Percentiles rank a stretch among this genome's conserved stretches.
These are phyloP conservation scores for Bonia amplexicaulis DNA, from an alignment of 176 grass and related monocot species.

Conservation along the genomic window DNA sequence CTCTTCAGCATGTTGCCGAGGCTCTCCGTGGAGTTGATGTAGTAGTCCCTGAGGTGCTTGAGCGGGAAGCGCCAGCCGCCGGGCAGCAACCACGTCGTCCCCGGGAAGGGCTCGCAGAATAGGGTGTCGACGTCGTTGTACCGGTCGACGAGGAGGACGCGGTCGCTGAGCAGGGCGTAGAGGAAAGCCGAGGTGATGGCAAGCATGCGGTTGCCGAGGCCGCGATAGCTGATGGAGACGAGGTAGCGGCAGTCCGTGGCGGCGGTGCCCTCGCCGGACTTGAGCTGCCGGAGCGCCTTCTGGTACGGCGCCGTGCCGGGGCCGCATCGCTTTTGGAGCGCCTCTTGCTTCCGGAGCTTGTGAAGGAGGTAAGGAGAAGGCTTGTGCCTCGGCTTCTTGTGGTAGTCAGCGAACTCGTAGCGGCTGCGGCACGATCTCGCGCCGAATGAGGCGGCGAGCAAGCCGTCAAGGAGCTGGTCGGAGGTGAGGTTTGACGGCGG, in stretches of 20 bases:
- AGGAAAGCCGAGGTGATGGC: slow-evolving; percentile 20
- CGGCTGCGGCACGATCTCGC: slow-evolving; percentile 50
- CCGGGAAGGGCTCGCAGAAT: slow-evolving; percentile 73
- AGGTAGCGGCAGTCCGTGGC: slow-evolving; percentile 56
- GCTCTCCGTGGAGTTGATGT: slow-evolving; percentile 21
- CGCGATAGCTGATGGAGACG: slow-evolving; percentile 50
- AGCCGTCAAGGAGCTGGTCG: slow-evolving; percentile 52
- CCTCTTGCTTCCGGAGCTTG: slow-evolving; percentile 33
- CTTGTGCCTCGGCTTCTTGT: slow-evolving; percentile 18
- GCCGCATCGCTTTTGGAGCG: too few relatives aligned
- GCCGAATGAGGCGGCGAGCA: slow-evolving; percentile 38
- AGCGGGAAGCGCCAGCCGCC: slow-evolving; percentile 25
- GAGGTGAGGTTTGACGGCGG: not conserved
- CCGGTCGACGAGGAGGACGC: slow-evolving; percentile 45
- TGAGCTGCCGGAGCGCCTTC: slow-evolving; percentile 37
- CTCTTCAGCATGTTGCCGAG: slow-evolving; percentile 49
- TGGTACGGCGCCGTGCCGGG: slow-evolving; percentile 5
- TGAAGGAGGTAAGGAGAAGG: slow-evolving; percentile 47
- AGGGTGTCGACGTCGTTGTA: slow-evolving; percentile 29
- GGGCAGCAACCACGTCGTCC: slow-evolving; percentile 64
- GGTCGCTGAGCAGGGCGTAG: too few relatives aligned
- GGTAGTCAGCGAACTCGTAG: slow-evolving; percentile 41
- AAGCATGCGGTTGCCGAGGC: slow-evolving; percentile 71
- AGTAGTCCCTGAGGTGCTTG: not conserved
- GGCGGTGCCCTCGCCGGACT: slow-evolving; percentile 3